phyloP scores from a whole-genome alignment of 2,329 filamentous ascomycete species.

The Huntiella omanensis region DNA sequence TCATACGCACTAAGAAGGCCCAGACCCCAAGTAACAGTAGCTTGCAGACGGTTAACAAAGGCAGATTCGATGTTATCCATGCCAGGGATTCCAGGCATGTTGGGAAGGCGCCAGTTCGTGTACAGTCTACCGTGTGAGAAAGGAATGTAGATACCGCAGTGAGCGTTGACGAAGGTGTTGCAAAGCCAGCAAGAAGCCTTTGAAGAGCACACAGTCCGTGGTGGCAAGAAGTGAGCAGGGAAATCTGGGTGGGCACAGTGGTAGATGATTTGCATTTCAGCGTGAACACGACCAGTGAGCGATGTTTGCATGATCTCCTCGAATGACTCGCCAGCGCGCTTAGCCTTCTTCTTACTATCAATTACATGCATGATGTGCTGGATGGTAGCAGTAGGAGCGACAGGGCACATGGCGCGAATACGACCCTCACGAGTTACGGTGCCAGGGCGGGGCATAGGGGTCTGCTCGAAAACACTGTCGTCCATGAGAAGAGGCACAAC shows the following conservation, averaged over 20 bases:
- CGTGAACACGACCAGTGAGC: constrained; percentile 23
- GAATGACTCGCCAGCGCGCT: constrained; percentile 8
- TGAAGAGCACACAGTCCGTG: constrained; percentile 27
- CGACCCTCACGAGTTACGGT: constrained; percentile 6
- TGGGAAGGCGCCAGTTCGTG: constrained; percentile 25
- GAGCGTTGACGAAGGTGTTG: constrained; percentile 25
- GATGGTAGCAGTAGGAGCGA: constrained; percentile 5
- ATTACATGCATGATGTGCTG: constrained; percentile 8
- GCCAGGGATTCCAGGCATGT: constrained; percentile 10
- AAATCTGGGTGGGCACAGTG: constrained; percentile 20
- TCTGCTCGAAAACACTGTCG: constrained; percentile 2
- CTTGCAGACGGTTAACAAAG: constrained; percentile 8
- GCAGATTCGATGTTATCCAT: constrained; percentile 6
- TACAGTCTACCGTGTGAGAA: constrained; percentile 27
- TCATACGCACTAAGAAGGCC: constrained; percentile 8
- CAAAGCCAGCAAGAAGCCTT: constrained; percentile 34
- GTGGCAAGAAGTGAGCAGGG: constrained; percentile 14
- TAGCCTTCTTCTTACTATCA: constrained; percentile 6
- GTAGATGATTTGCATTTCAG: constrained; percentile 30
- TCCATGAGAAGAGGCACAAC: constrained; percentile 17
- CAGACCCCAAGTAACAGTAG: constrained; percentile 8
- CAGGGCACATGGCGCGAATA: constrained; percentile 7
- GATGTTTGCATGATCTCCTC: constrained; percentile 12
- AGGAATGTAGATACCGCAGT: constrained; percentile 23
- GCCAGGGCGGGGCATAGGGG: constrained; percentile 5